phyloP scores from a whole-genome alignment of 768 basidiomycete species.

The Pleurotus djamor region DNA sequence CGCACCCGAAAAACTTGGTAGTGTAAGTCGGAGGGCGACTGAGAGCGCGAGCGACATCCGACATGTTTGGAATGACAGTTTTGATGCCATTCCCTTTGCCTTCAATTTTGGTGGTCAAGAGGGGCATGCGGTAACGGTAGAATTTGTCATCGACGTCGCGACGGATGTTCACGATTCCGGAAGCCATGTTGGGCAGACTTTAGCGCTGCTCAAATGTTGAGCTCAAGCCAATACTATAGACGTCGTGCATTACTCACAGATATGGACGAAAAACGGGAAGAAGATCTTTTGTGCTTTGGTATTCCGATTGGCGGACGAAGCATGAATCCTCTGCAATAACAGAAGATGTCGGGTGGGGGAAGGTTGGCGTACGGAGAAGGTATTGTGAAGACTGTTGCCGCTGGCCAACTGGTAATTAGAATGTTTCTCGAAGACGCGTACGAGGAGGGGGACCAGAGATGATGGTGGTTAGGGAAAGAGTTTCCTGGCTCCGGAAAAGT shows the following conservation, averaged over 20 bases:
- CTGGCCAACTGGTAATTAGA: slow-evolving; percentile 20
- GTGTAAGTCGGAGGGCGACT: slow-evolving; percentile 94
- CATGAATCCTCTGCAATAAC: slow-evolving; percentile 85
- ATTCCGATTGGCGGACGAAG: slow-evolving; percentile 85
- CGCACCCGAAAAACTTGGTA: slow-evolving; percentile 99
- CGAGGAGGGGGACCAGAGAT: slow-evolving; percentile 9
- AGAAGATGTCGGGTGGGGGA: slow-evolving; percentile 48
- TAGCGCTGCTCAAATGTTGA: slow-evolving; percentile 44
- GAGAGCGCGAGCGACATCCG: slow-evolving; percentile 93
- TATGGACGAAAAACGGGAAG: slow-evolving; percentile 48
- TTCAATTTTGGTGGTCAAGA: slow-evolving; percentile 94
- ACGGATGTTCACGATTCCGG: slow-evolving; percentile 89
- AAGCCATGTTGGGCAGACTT: slow-evolving; percentile 80
- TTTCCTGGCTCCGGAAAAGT: not conserved
- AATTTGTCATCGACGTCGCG: slow-evolving; percentile 97
- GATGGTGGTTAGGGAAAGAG: slow-evolving; percentile 12
- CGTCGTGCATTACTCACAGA: slow-evolving; percentile 35
- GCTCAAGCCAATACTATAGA: not conserved
- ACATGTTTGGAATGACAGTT: slow-evolving; percentile 98
- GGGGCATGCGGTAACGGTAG: slow-evolving; percentile 97
- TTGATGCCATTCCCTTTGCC: slow-evolving; percentile 99
- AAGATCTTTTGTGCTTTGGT: slow-evolving; percentile 59
- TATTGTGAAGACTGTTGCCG: slow-evolving; percentile 52
- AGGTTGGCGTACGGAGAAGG: slow-evolving; percentile 50
- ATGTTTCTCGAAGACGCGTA: not conserved